A percentile compares a stretch with the other conserved stretches of the same genome.
These are phyloP conservation scores for Nidularia sp. DNA, from an alignment of 768 basidiomycete species.

Conservation along the genomic window DNA sequence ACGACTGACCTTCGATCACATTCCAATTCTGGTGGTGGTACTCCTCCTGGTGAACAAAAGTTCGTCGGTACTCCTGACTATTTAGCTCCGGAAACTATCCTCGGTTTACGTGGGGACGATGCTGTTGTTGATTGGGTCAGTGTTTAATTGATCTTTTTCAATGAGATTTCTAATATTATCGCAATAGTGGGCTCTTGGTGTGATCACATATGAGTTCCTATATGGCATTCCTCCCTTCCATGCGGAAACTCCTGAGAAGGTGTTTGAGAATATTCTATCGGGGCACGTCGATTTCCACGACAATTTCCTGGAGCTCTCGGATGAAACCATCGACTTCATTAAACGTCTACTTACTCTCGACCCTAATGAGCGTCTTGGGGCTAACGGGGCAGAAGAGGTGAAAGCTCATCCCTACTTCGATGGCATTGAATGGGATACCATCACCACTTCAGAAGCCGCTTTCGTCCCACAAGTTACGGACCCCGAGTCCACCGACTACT, in stretches of 20 bases:
- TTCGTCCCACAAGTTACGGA: constrained; percentile 96
- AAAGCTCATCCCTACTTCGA: constrained; percentile 88
- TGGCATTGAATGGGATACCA: constrained; percentile 90
- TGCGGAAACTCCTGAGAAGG: constrained; percentile 93
- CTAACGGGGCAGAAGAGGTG: constrained; percentile 86
- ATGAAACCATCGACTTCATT: constrained; percentile 90
- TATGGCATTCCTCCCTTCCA: constrained; percentile 98
- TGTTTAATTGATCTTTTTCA: constrained; percentile 7
- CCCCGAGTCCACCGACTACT: constrained; percentile 99
- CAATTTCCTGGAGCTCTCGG: constrained; percentile 82
- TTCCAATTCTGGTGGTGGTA: constrained; percentile 56
- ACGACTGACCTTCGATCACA: constrained; percentile 82
- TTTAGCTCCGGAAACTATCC: constrained; percentile 91
- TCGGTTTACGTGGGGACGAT: constrained; percentile 93
- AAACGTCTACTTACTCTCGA: constrained; percentile 78
- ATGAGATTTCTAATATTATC: constrained; percentile 4
- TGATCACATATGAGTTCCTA: constrained; percentile 97
- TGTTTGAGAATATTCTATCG: constrained; percentile 97
- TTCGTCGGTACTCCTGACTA: constrained; percentile 99
- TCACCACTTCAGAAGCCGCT: constrained; percentile 83
- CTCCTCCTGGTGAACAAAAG: constrained; percentile 83
- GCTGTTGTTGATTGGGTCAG: constrained; percentile 95
- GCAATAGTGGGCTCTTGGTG: constrained; percentile 92
- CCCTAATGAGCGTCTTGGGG: constrained; percentile 76
- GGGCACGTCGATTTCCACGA: constrained; percentile 95